Conservation (phyloP, 106 monocot species). For the Phalaenopsis equestris region DNA sequence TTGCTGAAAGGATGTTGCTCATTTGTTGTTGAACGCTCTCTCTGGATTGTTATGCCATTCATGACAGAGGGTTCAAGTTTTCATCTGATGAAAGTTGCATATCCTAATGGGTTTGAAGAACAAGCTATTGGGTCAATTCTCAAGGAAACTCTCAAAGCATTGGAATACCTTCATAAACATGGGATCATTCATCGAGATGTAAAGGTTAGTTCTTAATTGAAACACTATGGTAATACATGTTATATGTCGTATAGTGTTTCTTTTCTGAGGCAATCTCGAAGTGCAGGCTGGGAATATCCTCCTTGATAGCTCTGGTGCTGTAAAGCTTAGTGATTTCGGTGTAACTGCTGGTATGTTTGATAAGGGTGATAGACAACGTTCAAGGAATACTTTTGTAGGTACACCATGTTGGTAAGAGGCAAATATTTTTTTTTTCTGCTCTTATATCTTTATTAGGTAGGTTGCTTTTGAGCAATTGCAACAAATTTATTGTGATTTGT, state of each 20-base stretch:
- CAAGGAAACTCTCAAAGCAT: constrained; percentile 87
- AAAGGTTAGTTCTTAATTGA: constrained; percentile 48
- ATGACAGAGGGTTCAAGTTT: constrained; percentile 96
- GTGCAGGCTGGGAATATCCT: constrained; percentile 87
- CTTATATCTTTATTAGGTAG: not conserved
- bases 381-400: constrained; percentile 83
- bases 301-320: constrained; percentile 56
- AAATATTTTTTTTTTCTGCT: not conserved
- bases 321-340: constrained; percentile 90
- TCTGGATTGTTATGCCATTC: constrained; percentile 98
- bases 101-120: constrained; percentile 95
- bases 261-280: not conserved
- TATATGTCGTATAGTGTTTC: not conserved
- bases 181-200: constrained; percentile 97
- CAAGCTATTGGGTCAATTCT: constrained; percentile 66
- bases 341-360: constrained; percentile 91
- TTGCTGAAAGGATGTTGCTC: constrained; percentile 79
- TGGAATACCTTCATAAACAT: constrained; percentile 93
- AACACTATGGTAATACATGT: not conserved
- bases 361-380: constrained; percentile 63
- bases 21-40: constrained; percentile 81
- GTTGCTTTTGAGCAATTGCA: not conserved
- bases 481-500: not conserved
- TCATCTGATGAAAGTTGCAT: constrained; percentile 91
- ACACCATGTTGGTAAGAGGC: constrained; percentile 73